These are phyloP conservation scores for Diaporthe velutina DNA, from an alignment of 2,329 filamentous ascomycete species.

Conservation along the genomic window DNA sequence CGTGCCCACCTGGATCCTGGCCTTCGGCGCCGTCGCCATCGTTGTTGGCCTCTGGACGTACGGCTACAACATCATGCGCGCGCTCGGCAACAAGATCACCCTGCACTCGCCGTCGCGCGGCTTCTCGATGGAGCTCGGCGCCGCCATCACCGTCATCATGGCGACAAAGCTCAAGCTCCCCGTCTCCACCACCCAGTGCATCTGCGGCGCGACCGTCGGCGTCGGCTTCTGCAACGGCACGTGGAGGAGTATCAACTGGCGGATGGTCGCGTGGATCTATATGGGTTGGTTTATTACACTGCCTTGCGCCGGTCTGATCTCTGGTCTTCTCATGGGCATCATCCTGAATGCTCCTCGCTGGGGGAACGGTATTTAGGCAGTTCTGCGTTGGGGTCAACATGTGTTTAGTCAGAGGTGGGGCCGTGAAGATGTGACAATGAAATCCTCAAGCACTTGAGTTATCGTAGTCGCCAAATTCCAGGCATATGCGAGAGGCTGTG, in stretches of 20 bases:
- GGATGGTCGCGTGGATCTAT: slow-evolving; percentile 72
- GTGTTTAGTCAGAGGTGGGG: too few species aligned
- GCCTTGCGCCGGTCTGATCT: slow-evolving; percentile 67
- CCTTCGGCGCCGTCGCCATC: slow-evolving; percentile 49
- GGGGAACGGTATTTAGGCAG: background rate
- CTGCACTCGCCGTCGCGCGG: slow-evolving; percentile 68
- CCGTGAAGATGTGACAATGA: too few species aligned
- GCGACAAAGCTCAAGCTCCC: slow-evolving; percentile 73
- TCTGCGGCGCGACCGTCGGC: slow-evolving; percentile 72
- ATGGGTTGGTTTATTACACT: slow-evolving; percentile 72
- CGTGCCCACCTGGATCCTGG: slow-evolving; percentile 72
- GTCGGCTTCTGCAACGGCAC: slow-evolving; percentile 72
- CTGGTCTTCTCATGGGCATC: slow-evolving; percentile 72
- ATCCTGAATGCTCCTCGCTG: slow-evolving; percentile 70
- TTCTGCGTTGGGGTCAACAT: too few species aligned
- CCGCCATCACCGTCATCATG: slow-evolving; percentile 72
- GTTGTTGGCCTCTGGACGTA: slow-evolving; percentile 72
- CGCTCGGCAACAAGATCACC: slow-evolving; percentile 69
- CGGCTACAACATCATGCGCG: slow-evolving; percentile 74
- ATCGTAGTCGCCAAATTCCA: too few species aligned
- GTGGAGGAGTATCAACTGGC: slow-evolving; percentile 72
- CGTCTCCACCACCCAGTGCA: slow-evolving; percentile 75
- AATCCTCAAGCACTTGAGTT: too few species aligned
- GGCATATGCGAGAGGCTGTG: too few species aligned
- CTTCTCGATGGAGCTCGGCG: slow-evolving; percentile 70